phyloP scores from a whole-genome alignment of 2,329 filamentous ascomycete species.

The Xylariomycetidae sp. region DNA sequence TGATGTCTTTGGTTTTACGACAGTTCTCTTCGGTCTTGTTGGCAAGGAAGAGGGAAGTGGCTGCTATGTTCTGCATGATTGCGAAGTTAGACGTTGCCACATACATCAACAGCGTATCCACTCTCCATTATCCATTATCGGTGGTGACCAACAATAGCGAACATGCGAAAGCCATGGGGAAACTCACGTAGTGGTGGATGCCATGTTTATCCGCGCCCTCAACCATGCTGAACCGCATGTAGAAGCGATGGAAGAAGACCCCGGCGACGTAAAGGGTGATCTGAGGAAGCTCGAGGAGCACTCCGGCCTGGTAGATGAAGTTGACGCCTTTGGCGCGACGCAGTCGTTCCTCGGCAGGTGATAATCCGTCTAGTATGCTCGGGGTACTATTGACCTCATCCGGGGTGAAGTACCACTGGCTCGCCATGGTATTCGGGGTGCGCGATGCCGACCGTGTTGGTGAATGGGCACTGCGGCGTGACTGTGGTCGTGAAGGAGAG shows the following conservation, averaged over 20 bases:
- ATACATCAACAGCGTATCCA: not conserved
- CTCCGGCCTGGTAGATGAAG: slow-evolving; percentile 91
- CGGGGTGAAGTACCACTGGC: slow-evolving; percentile 85
- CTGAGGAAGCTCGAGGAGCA: slow-evolving; percentile 86
- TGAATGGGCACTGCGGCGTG: slow-evolving; percentile 36
- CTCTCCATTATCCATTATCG: not conserved
- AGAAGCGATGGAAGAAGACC: slow-evolving; percentile 93
- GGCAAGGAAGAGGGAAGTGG: slow-evolving; percentile 84
- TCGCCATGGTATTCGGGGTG: slow-evolving; percentile 30
- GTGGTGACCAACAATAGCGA: not conserved
- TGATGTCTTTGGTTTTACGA: slow-evolving; percentile 89
- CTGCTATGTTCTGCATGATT: slow-evolving; percentile 64
- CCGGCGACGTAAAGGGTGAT: slow-evolving; percentile 87
- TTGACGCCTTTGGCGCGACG: slow-evolving; percentile 87
- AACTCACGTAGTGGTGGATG: slow-evolving; percentile 80
- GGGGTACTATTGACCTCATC: slow-evolving; percentile 79
- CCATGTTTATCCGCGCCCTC: slow-evolving; percentile 68
- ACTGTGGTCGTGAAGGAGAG: slow-evolving; percentile 41
- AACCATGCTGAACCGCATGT: slow-evolving; percentile 82
- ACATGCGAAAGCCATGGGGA: not conserved
- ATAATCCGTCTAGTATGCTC: slow-evolving; percentile 76
- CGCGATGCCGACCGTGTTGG: slow-evolving; percentile 34
- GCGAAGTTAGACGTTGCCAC: not conserved
- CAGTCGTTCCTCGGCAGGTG: slow-evolving; percentile 69
- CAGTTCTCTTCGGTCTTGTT: slow-evolving; percentile 98